Evolutionary conservation across 2,329 filamentous ascomycete species (phyloP).

Genomic region (Botrytis aclada): DNA sequence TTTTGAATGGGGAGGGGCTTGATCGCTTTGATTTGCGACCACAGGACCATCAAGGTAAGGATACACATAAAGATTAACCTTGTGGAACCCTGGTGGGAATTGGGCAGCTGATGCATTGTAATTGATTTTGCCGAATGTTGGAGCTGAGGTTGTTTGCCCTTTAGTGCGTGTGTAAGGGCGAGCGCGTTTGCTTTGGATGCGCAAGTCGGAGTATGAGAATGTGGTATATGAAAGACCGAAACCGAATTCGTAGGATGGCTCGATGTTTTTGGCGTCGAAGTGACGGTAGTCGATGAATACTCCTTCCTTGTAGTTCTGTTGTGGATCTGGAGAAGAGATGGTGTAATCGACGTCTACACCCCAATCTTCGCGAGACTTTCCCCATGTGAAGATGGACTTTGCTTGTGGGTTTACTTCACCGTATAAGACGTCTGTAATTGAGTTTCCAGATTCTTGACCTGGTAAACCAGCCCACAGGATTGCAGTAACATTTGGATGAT

Average conservation of each 20-base stretch:
- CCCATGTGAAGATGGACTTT: slow-evolving; percentile 79
- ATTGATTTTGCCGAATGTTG: slow-evolving; percentile 60
- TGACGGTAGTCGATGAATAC: slow-evolving; percentile 78
- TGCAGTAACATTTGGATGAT: slow-evolving; percentile 76
- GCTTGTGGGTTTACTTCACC: slow-evolving; percentile 73
- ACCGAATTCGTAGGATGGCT: slow-evolving; percentile 77
- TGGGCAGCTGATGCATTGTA: slow-evolving; percentile 60
- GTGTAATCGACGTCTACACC: slow-evolving; percentile 46
- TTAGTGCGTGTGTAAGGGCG: slow-evolving; percentile 47
- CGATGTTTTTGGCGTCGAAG: slow-evolving; percentile 61
- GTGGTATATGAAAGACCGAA: slow-evolving; percentile 77
- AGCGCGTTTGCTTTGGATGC: slow-evolving; percentile 35
- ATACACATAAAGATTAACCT: slow-evolving; percentile 50
- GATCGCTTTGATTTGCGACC: slow-evolving; percentile 27
- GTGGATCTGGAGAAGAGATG: slow-evolving; percentile 51
- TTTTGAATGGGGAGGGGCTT: slow-evolving; percentile 40
- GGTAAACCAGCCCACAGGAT: slow-evolving; percentile 83
- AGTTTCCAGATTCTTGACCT: slow-evolving; percentile 79
- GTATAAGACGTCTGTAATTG: slow-evolving; percentile 77
- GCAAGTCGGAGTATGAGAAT: slow-evolving; percentile 68
- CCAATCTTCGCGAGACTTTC: slow-evolving; percentile 43
- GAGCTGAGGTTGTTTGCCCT: slow-evolving; percentile 62
- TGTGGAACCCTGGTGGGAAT: slow-evolving; percentile 56
- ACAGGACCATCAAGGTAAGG: slow-evolving; percentile 51
- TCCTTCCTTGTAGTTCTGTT: slow-evolving; percentile 72